Conservation (phyloP, 257 asterid genomes). For the Fraxinus anomala region DNA sequence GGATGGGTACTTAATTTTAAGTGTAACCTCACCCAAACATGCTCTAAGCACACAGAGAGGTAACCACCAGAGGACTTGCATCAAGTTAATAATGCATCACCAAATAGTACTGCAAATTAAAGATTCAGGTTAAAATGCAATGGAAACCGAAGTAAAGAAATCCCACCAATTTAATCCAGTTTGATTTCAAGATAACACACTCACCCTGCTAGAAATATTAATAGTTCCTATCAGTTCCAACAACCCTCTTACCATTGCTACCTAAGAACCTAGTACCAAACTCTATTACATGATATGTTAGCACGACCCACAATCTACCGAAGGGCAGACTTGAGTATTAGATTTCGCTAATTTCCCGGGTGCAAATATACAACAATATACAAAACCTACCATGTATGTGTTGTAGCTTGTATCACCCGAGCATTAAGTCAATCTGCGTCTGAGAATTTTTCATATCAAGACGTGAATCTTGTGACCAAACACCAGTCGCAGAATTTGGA, state of each 20-base stretch:
- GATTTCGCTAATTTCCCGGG: neutral
- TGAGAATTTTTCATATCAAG: slow-evolving; percentile 55
- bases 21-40: too few species aligned
- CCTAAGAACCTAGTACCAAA: neutral
- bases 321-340: neutral
- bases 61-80: neutral
- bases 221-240: slow-evolving; percentile 7
- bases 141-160: neutral
- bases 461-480: slow-evolving; percentile 64
- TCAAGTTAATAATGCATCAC: neutral
- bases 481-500: slow-evolving; percentile 42
- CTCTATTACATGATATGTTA: neutral
- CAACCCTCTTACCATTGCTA: neutral
- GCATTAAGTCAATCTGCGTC: slow-evolving; percentile 77
- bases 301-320: neutral
- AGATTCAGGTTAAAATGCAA: neutral
- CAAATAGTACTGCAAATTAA: neutral
- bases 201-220: neutral
- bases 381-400: slow-evolving; percentile 44
- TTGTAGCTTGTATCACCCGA: slow-evolving; percentile 60
- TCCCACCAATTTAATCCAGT: neutral
- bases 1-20: too few species aligned
- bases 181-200: neutral
- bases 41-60: neutral
- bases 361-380: slow-evolving; percentile 53